phyloP scores from a whole-genome alignment of 352 stramenopile genomes.

The Pythium scleroteichum region DNA sequence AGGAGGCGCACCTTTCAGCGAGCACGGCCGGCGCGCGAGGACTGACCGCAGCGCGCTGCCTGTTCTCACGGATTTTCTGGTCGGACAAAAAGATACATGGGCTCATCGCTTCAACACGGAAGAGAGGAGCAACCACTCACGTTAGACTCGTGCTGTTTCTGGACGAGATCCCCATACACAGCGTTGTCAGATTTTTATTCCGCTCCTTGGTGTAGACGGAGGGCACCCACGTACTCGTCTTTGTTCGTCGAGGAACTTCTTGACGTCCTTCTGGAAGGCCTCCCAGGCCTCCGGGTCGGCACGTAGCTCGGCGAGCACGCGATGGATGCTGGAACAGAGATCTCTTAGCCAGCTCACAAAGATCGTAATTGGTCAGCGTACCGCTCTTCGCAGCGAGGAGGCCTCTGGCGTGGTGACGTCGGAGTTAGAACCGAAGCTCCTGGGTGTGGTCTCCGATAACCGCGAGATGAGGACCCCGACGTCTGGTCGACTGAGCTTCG shows the following conservation, averaged over 20 bases:
- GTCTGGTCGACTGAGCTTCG: background rate
- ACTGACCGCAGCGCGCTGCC: constrained; percentile 32
- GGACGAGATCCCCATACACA: no score
- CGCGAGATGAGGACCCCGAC: constrained; percentile 2
- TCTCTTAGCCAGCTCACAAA: no score
- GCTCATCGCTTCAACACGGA: no score
- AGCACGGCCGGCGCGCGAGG: constrained; percentile 19
- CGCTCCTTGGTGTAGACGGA: no score
- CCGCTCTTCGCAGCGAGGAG: constrained; percentile 35
- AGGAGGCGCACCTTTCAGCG: constrained; percentile 30
- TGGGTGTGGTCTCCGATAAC: constrained; percentile 8
- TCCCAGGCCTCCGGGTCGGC: constrained; percentile 54
- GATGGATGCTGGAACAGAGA: constrained; percentile 41
- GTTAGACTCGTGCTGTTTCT: constrained; percentile 40
- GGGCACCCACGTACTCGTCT: constrained; percentile 35
- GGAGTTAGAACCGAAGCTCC: constrained; percentile 1
- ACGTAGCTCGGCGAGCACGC: constrained; percentile 57
- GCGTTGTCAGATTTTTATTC: no score
- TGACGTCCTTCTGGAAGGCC: constrained; percentile 52
- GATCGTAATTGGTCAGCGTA: no score
- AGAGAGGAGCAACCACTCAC: constrained; percentile 13
- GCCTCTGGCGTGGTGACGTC: constrained; percentile 24
- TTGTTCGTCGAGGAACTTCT: constrained; percentile 44
- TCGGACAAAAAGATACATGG: no score
- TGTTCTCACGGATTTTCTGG: constrained; percentile 72